Conservation (phyloP, 495 filamentous ascomycete genomes). For the Achaetomiella virescens region DNA sequence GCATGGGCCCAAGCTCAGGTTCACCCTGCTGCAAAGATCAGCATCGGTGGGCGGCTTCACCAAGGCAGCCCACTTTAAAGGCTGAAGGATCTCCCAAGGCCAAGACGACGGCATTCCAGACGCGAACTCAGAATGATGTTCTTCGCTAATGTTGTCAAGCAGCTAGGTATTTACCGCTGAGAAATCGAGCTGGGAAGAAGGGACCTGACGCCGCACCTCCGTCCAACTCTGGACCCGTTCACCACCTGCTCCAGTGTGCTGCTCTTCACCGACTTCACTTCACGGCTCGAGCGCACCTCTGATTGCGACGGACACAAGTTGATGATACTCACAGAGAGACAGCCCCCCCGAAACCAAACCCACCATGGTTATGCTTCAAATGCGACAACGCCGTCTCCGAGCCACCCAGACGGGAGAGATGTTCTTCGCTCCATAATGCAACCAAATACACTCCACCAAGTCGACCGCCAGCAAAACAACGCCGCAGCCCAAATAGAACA, state of each 20-base stretch:
- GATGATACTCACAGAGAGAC: too few species aligned
- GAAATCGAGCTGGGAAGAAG: neutral
- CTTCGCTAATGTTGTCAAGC: neutral
- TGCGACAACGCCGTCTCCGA: neutral
- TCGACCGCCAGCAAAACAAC: neutral
- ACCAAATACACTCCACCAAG: neutral
- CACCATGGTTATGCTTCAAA: neutral
- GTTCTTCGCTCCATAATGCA: slow-evolving; percentile 2
- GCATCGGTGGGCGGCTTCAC: neutral
- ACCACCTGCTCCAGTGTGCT: too few species aligned
- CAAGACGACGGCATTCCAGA: neutral
- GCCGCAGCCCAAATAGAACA: slow-evolving; percentile 4
- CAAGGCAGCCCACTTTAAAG: neutral
- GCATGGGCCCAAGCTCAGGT: slow-evolving; percentile 12
- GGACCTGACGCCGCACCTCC: too few species aligned
- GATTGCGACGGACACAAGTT: too few species aligned
- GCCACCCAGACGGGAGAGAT: neutral
- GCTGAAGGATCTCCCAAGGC: neutral
- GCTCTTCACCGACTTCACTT: neutral
- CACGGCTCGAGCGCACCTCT: neutral
- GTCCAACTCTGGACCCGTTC: too few species aligned
- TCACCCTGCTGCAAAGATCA: neutral
- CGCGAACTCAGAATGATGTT: neutral
- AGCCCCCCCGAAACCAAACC: neutral
- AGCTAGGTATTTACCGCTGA: neutral